These are phyloP conservation scores for Chlorella sp. DNA, from an alignment of 139 green algal genomes.

Conservation along the genomic window DNA sequence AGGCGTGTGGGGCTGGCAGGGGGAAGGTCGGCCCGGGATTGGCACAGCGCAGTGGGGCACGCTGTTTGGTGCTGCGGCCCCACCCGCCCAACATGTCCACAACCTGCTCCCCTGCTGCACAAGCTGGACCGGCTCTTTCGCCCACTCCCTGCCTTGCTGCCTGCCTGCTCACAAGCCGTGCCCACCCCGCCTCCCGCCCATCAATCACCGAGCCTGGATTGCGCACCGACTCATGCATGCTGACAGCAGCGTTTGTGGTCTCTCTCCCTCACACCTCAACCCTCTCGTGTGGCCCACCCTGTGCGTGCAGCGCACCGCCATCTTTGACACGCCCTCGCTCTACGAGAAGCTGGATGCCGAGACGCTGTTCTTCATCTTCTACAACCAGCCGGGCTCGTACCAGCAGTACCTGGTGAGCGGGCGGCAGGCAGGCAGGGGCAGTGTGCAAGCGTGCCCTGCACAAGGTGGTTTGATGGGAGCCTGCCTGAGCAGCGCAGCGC, in stretches of 20 bases:
- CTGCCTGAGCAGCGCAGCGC: too few species aligned
- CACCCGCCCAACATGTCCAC: background rate
- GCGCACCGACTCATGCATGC: too few species aligned
- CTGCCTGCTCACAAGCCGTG: too few species aligned
- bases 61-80: background rate
- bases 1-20: background rate
- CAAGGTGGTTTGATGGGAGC: too few species aligned
- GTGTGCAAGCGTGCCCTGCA: too few species aligned
- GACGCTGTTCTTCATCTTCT: conserved; percentile 98
- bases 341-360: conserved; percentile 96
- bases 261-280: background rate
- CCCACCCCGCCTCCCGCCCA: too few species aligned
- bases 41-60: background rate
- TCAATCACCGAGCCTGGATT: too few species aligned
- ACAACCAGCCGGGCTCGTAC: conserved; percentile 91
- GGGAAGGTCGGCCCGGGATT: background rate
- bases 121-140: too few species aligned
- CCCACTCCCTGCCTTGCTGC: too few species aligned
- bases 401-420: conserved; percentile 85
- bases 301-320: conserved; percentile 46
- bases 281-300: background rate
- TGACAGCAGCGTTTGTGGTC: too few species aligned
- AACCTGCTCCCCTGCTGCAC: background rate
- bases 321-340: conserved; percentile 85
- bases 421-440: too few species aligned